Evolutionary conservation across 257 asterid genomes (phyloP).

Genomic region (Henckelia pumila): DNA sequence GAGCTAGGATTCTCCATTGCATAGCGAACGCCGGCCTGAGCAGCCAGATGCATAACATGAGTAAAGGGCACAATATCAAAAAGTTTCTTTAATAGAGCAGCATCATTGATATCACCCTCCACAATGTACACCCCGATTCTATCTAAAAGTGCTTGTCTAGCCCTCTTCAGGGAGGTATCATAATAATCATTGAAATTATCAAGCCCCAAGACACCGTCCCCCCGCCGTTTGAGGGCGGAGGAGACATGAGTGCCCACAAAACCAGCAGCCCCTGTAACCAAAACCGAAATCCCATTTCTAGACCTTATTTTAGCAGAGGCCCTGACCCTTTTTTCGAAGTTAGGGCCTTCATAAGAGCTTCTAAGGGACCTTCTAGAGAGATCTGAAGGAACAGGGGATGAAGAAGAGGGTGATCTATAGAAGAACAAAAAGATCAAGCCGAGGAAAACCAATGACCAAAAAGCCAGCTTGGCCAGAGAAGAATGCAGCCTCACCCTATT

Average conservation of each 20-base stretch:
- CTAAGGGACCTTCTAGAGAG: conserved; percentile 81
- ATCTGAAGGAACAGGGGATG: conserved; percentile 57
- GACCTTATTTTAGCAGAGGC: conserved; percentile 87
- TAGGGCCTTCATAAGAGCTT: conserved; percentile 55
- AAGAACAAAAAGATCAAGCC: conserved; percentile 77
- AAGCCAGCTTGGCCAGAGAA: conserved; percentile 75
- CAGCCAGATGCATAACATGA: conserved; percentile 98
- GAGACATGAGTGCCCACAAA: conserved; percentile 96
- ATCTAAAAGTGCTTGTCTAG: conserved; percentile 70
- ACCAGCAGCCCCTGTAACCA: conserved; percentile 97
- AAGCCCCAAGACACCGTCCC: conserved; percentile 86
- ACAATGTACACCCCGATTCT: conserved; percentile 88
- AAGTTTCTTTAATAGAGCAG: conserved; percentile 56
- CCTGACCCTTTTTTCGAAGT: conserved; percentile 62
- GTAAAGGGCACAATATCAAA: conserved; percentile 77
- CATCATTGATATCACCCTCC: conserved; percentile 89
- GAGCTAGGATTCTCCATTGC: conserved; percentile 99
- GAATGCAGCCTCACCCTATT: conserved; percentile 68
- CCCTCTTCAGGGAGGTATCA: conserved; percentile 75
- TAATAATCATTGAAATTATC: conserved; percentile 84
- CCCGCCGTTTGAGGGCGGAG: conserved; percentile 88
- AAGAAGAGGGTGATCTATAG: conserved; percentile 67
- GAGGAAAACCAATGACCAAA: conserved; percentile 83
- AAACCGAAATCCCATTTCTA: conserved; percentile 76
- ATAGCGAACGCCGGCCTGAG: conserved; percentile 93